Evolutionary conservation across 257 asterid genomes (phyloP).

Genomic region (Paraleonurus japonicus): DNA sequence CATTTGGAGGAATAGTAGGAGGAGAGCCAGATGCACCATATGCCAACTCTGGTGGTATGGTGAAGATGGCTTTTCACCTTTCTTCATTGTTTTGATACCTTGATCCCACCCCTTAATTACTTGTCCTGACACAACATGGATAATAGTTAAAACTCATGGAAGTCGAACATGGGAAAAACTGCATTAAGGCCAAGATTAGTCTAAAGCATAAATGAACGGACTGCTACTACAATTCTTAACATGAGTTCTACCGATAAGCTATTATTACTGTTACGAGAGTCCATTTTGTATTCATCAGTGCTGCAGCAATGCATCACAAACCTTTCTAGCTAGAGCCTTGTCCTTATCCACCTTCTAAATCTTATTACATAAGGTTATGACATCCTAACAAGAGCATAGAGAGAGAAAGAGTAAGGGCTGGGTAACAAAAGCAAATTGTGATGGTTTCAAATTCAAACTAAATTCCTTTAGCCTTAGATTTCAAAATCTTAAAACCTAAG

Average conservation of each 20-base stretch:
- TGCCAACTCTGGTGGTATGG: slow-evolving; percentile 69
- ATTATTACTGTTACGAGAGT: no score
- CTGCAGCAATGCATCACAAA: no score
- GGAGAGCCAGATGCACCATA: slow-evolving; percentile 80
- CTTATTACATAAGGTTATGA: background rate
- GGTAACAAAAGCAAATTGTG: background rate
- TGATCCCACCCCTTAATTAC: slow-evolving; percentile 78
- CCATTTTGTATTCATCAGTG: no score
- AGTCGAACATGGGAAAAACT: background rate
- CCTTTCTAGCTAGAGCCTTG: no score
- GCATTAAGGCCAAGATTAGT: background rate
- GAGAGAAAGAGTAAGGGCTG: background rate
- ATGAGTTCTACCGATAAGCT: no score
- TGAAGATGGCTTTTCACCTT: slow-evolving; percentile 70
- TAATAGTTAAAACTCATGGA: background rate
- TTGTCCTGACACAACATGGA: slow-evolving; percentile 46
- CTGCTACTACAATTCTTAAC: background rate
- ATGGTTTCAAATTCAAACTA: background rate
- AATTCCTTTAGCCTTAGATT: background rate
- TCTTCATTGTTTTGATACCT: slow-evolving; percentile 78
- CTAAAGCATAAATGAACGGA: background rate
- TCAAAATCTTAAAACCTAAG: background rate
- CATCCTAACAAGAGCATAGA: background rate
- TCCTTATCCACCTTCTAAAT: no score
- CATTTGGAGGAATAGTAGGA: slow-evolving; percentile 74